Conservation (phyloP, 768 basidiomycete genomes). For the Chalciporus pseudorubinellus region DNA sequence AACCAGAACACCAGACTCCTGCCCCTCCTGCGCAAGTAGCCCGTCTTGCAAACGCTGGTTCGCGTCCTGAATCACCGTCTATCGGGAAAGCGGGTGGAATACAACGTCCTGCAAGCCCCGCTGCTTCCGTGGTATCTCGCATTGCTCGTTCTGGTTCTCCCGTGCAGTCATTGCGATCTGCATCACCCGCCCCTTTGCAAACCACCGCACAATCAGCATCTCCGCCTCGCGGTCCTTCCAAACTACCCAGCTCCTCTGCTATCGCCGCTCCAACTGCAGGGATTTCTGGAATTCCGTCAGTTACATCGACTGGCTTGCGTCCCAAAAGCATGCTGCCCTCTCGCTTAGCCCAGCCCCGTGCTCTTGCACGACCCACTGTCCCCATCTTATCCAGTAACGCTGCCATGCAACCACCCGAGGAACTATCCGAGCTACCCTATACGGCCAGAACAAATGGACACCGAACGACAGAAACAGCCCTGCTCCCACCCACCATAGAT, state of each 20-base stretch:
- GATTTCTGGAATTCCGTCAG: constrained; percentile 29
- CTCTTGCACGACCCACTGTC: constrained; percentile 35
- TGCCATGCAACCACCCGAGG: constrained; percentile 23
- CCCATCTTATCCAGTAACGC: constrained; percentile 22
- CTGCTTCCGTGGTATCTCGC: constrained; percentile 38
- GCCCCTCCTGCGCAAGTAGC: constrained; percentile 48
- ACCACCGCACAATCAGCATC: constrained; percentile 47
- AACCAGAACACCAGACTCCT: constrained; percentile 39
- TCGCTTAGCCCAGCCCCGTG: constrained; percentile 64
- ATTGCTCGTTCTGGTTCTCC: constrained; percentile 45
- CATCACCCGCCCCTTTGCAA: constrained; percentile 37
- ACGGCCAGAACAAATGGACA: constrained; percentile 18
- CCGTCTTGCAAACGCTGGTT: constrained; percentile 45
- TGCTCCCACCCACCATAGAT: constrained; percentile 28
- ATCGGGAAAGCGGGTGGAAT: constrained; percentile 41
- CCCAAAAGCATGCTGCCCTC: constrained; percentile 75
- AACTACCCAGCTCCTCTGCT: constrained; percentile 37
- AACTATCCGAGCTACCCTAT: constrained; percentile 32
- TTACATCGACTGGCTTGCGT: constrained; percentile 43
- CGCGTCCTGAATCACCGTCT: constrained; percentile 52
- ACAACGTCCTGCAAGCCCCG: constrained; percentile 49
- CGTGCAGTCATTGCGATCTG: constrained; percentile 31
- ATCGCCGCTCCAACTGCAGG: constrained; percentile 9
- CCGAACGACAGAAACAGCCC: constrained; percentile 10
- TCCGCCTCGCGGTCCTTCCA: constrained; percentile 42